phyloP scores from a whole-genome alignment of 208 protist genomes.

The Trypanosoma vivax region DNA sequence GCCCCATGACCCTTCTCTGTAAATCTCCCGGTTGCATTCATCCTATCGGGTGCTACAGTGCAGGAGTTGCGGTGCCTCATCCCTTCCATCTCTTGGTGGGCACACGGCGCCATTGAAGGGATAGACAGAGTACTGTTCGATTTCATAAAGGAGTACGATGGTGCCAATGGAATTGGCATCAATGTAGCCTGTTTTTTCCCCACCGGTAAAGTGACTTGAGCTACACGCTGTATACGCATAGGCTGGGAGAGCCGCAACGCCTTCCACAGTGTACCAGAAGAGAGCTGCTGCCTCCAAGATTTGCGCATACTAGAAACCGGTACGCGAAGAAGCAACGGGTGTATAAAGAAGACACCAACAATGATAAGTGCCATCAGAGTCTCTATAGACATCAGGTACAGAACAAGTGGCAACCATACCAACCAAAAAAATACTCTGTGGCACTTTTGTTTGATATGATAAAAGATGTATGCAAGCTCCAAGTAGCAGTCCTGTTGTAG shows the following conservation, averaged over 20 bases:
- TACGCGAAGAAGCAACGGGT: slow-evolving; percentile 45
- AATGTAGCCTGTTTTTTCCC: too few relatives aligned
- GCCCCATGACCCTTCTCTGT: too few relatives aligned
- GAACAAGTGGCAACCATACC: slow-evolving; percentile 13
- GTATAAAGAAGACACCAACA: slow-evolving; percentile 28
- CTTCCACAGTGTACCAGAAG: slow-evolving; percentile 12
- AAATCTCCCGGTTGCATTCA: too few relatives aligned
- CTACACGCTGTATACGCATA: slow-evolving; percentile 33
- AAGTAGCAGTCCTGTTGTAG: slow-evolving; percentile 77
- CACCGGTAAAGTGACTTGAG: slow-evolving; percentile 12
- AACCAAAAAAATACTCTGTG: slow-evolving; percentile 21
- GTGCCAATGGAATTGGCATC: too few relatives aligned
- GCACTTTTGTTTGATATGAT: slow-evolving; percentile 30
- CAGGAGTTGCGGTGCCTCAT: too few relatives aligned
- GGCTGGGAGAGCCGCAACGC: slow-evolving; percentile 16
- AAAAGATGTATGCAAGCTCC: slow-evolving; percentile 58
- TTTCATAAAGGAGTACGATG: too few relatives aligned
- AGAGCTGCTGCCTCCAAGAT: slow-evolving; percentile 6
- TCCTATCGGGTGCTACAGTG: too few relatives aligned
- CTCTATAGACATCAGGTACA: slow-evolving; percentile 42
- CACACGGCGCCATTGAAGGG: too few relatives aligned
- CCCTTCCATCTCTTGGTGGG: too few relatives aligned
- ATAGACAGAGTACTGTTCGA: too few relatives aligned
- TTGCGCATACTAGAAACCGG: slow-evolving; percentile 19
- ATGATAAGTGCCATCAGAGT: slow-evolving; percentile 30